phyloP scores from a whole-genome alignment of 1,284 basidiomycete species.

The Papiliotrema fonsecae region DNA sequence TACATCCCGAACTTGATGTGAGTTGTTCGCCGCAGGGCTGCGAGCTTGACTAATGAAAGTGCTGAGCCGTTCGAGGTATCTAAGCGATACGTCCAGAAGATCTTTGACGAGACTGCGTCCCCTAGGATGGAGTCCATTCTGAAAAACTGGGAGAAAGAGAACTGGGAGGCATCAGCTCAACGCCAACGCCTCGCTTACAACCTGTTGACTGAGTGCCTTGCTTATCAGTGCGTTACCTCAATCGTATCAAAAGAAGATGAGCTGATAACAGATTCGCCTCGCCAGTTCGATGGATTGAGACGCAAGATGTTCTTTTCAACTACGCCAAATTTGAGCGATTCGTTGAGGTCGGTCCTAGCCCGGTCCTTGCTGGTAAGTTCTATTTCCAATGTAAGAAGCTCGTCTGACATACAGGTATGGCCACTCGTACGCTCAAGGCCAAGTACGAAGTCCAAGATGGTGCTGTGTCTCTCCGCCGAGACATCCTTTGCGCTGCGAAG shows the following conservation, averaged over 20 bases:
- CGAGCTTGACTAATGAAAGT: conserved; percentile 13
- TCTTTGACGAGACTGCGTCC: conserved; percentile 91
- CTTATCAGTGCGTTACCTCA: conserved; percentile 68
- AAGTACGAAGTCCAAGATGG: conserved; percentile 92
- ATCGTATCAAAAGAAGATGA: conserved; percentile 12
- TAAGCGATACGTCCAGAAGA: conserved; percentile 85
- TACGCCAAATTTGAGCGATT: conserved; percentile 88
- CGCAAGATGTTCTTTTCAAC: conserved; percentile 89
- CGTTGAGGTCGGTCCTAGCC: conserved; percentile 93
- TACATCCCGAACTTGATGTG: conserved; percentile 93
- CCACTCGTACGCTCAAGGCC: conserved; percentile 85
- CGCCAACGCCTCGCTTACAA: conserved; percentile 90
- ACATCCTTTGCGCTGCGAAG: conserved; percentile 90
- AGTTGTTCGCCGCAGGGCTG: conserved; percentile 6
- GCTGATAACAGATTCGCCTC: conserved; percentile 55
- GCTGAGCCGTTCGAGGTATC: conserved; percentile 90
- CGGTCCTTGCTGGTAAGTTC: conserved; percentile 65
- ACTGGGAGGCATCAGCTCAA: conserved; percentile 75
- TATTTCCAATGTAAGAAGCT: not conserved
- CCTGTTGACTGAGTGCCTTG: conserved; percentile 91
- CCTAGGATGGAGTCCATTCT: conserved; percentile 89
- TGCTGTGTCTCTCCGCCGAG: conserved; percentile 71
- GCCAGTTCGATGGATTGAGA: conserved; percentile 97
- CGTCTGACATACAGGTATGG: conserved; percentile 61
- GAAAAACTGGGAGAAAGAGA: conserved; percentile 86